A percentile compares a stretch with the other conserved stretches of the same genome.
These are phyloP conservation scores for Corylus avellana DNA, from an alignment of 306 rosid species.

Conservation along the genomic window DNA sequence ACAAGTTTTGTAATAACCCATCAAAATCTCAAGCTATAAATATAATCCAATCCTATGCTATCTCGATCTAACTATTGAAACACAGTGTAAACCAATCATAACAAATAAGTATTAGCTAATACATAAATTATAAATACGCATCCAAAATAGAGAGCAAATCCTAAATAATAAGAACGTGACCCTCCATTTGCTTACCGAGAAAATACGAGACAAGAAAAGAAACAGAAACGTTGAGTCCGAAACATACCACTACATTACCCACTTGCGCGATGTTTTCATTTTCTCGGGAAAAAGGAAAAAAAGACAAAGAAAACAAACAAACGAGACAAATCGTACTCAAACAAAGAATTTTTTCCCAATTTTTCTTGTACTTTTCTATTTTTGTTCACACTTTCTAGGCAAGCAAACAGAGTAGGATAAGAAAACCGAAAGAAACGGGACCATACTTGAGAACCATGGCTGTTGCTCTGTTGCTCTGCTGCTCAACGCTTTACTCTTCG, in stretches of 20 bases:
- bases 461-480: conserved; percentile 25
- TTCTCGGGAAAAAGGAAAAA: not conserved
- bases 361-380: not conserved
- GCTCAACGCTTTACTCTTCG: not conserved
- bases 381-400: not conserved
- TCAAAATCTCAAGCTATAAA: not conserved
- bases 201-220: not conserved
- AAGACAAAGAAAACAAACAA: not conserved
- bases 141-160: not conserved
- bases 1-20: not conserved
- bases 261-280: not conserved
- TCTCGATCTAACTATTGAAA: not conserved
- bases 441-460: conserved; percentile 86
- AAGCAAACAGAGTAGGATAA: not conserved
- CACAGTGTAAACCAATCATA: not conserved
- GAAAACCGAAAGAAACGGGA: not conserved
- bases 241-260: not conserved
- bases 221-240: not conserved
- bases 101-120: not conserved
- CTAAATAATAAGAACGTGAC: not conserved
- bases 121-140: not conserved
- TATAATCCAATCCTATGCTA: not conserved
- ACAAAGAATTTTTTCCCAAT: not conserved
- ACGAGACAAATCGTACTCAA: not conserved
- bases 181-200: not conserved